Conservation (phyloP, 2,329 filamentous ascomycete genomes). For the Bipolaris victoriae region DNA sequence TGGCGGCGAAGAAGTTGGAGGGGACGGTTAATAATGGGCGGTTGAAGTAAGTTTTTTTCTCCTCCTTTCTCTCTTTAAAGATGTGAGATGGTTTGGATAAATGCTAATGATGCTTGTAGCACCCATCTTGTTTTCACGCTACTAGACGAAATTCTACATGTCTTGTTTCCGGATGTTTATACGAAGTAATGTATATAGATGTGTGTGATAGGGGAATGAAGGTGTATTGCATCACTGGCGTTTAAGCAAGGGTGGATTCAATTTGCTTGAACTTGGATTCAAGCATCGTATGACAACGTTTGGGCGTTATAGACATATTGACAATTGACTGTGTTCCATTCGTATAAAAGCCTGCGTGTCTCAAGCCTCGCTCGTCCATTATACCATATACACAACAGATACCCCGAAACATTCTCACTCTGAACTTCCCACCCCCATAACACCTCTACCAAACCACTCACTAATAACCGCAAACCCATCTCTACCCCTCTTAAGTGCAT, state of each 20-base stretch:
- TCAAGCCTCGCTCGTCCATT: no score
- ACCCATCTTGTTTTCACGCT: constrained; percentile 59
- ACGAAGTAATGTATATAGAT: constrained; percentile 7
- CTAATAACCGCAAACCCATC: constrained; percentile 90
- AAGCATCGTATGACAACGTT: not conserved
- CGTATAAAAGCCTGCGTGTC: no score
- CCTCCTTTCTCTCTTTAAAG: not conserved
- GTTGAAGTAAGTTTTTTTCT: constrained; percentile 72
- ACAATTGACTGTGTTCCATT: no score
- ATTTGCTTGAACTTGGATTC: not conserved
- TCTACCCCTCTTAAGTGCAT: constrained; percentile 75
- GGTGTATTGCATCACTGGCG: constrained; percentile 1
- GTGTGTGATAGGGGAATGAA: not conserved
- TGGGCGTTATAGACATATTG: not conserved
- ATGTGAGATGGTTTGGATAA: not conserved
- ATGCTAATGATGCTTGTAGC: constrained; percentile 42
- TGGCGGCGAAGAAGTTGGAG: constrained; percentile 85
- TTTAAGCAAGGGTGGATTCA: not conserved
- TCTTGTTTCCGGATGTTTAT: constrained; percentile 50
- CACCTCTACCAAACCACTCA: constrained; percentile 92
- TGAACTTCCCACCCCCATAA: constrained; percentile 68
- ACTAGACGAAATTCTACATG: constrained; percentile 55
- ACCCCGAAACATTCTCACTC: constrained; percentile 23
- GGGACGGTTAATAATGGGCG: constrained; percentile 89
- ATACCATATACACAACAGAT: no score